phyloP scores from a whole-genome alignment of 1,284 basidiomycete species.

The Waitea zeae region DNA sequence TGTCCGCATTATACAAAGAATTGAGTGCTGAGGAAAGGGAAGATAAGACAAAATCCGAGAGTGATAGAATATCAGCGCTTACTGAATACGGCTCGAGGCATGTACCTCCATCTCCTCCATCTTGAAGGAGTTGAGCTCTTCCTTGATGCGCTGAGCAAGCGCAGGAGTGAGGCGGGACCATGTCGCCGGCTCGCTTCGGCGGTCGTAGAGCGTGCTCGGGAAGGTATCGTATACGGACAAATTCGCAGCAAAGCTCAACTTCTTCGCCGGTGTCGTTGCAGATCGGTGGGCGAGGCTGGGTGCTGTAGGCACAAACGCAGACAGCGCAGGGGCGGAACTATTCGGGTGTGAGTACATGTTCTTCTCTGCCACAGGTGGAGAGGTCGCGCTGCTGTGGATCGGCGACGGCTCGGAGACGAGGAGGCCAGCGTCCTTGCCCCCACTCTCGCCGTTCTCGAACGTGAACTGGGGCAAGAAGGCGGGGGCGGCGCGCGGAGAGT shows the following conservation, averaged over 20 bases:
- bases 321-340: constrained; percentile 78
- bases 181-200: constrained; percentile 89
- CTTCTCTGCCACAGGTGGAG: constrained; percentile 15
- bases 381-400: constrained; percentile 9
- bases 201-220: constrained; percentile 79
- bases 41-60: constrained; percentile 3
- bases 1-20: constrained; percentile 44
- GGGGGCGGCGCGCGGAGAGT: constrained; percentile 10
- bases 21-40: constrained; percentile 24
- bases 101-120: constrained; percentile 99
- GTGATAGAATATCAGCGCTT: constrained; percentile 16
- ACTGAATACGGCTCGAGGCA: constrained; percentile 75
- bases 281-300: constrained; percentile 42
- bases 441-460: constrained; percentile 22
- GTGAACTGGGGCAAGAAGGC: constrained; percentile 42
- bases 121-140: constrained; percentile 92
- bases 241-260: constrained; percentile 79
- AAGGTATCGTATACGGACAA: constrained; percentile 94
- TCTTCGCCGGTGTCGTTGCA: constrained; percentile 51
- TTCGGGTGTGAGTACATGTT: constrained; percentile 61
- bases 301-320: constrained; percentile 25
- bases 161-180: constrained; percentile 92
- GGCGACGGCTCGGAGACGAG: constrained; percentile 9
- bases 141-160: constrained; percentile 90
- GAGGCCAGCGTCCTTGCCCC: not conserved